Conservation (phyloP, 177 flowering plant genomes). For the Vitis hybrid region DNA sequence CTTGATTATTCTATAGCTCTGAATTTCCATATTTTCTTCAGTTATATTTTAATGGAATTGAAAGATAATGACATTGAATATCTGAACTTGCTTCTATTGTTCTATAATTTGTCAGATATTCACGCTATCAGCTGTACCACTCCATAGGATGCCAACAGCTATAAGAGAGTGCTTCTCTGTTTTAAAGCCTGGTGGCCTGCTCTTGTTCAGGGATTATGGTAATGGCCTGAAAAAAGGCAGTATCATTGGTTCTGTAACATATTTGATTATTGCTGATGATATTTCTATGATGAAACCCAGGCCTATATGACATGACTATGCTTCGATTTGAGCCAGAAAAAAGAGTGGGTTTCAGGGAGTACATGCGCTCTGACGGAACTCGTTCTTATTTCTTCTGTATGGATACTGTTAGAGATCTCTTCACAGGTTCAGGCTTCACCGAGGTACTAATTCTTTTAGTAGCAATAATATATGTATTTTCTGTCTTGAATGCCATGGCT, state of each 20-base stretch:
- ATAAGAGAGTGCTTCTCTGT: conserved; percentile 64
- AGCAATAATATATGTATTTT: not conserved
- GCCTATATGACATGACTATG: conserved; percentile 98
- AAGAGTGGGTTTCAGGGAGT: conserved; percentile 76
- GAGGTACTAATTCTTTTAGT: conserved; percentile 41
- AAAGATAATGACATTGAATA: not conserved
- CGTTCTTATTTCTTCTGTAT: conserved; percentile 86
- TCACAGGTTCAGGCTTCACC: conserved; percentile 62
- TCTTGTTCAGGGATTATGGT: conserved; percentile 92
- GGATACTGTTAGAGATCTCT: conserved; percentile 64
- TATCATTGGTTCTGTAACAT: not conserved
- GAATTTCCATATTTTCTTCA: too few relatives aligned
- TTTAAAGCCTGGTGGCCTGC: conserved; percentile 77
- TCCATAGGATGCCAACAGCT: conserved; percentile 53
- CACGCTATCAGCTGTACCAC: conserved; percentile 80
- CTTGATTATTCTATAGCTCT: too few relatives aligned
- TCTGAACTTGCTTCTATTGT: conserved; percentile 9
- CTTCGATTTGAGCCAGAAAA: conserved; percentile 78
- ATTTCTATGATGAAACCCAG: conserved; percentile 32
- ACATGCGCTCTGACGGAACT: conserved; percentile 86
- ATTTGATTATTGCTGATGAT: conserved; percentile 1
- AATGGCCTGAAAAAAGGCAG: conserved; percentile 9
- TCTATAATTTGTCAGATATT: conserved; percentile 58
- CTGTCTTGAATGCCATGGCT: too few relatives aligned
- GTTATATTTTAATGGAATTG: not conserved